Evolutionary conservation across 352 stramenopile genomes (phyloP).

Genomic region (Ophiocytium majus): DNA sequence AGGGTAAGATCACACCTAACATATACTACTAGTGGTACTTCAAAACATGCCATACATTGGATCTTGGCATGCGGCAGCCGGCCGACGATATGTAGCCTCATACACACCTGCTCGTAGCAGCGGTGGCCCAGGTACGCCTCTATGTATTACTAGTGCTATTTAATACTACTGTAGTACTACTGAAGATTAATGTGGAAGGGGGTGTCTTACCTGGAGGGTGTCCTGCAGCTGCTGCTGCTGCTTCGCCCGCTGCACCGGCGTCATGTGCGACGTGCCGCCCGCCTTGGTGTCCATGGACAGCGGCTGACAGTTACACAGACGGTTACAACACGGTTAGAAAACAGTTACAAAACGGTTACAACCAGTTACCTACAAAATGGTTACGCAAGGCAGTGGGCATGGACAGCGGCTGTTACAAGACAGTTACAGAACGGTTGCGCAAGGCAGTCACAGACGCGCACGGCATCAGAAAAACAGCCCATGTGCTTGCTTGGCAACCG

Average conservation of each 20-base stretch:
- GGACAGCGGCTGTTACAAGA: background rate
- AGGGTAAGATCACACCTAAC: no score
- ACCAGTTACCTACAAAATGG: background rate
- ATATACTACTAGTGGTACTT: no score
- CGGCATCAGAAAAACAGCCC: background rate
- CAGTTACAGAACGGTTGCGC: background rate
- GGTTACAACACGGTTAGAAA: background rate
- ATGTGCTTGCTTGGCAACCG: conserved; percentile 4
- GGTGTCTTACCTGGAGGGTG: background rate
- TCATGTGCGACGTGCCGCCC: background rate
- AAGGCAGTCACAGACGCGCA: background rate
- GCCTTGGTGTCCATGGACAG: conserved; percentile 15
- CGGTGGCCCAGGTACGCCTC: no score
- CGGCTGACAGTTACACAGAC: conserved; percentile 6
- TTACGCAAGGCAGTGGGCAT: background rate
- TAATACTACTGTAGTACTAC: no score
- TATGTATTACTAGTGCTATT: no score
- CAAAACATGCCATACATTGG: no score
- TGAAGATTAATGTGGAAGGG: no score
- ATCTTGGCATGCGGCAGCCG: no score
- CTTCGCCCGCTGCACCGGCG: background rate
- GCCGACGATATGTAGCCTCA: no score
- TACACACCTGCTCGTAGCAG: no score
- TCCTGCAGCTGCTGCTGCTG: conserved; percentile 10
- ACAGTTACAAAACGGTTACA: no score